Conservation (phyloP, 345 rosid genomes). For the Eucalyptus sideroxylon region DNA sequence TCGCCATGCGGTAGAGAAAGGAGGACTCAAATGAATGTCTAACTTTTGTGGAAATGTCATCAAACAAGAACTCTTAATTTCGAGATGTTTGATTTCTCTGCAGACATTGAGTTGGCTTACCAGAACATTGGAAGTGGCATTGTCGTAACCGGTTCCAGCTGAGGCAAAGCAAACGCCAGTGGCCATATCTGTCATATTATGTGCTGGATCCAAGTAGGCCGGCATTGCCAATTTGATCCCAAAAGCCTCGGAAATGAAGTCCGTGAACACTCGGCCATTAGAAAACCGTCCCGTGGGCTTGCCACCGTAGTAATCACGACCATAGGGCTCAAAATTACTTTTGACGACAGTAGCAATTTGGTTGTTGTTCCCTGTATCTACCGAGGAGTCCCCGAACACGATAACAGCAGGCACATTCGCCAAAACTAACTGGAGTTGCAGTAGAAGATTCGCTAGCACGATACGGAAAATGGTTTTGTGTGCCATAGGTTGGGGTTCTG, state of each 20-base stretch:
- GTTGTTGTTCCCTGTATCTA: slow-evolving; percentile 84
- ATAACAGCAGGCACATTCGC: slow-evolving; percentile 52
- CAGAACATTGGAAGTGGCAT: slow-evolving; percentile 55
- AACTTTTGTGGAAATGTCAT: not conserved
- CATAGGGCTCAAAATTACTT: slow-evolving; percentile 76
- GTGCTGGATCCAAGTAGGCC: slow-evolving; percentile 66
- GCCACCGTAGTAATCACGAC: slow-evolving; percentile 53
- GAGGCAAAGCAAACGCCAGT: slow-evolving; percentile 87
- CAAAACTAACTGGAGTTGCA: slow-evolving; percentile 5
- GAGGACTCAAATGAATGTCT: not conserved
- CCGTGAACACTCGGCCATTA: slow-evolving; percentile 62
- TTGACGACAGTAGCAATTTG: slow-evolving; percentile 43
- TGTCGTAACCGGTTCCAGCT: slow-evolving; percentile 85
- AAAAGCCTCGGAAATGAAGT: slow-evolving; percentile 68
- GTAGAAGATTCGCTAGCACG: slow-evolving; percentile 10
- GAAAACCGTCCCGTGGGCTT: slow-evolving; percentile 70
- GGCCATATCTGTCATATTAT: slow-evolving; percentile 51
- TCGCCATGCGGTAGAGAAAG: not conserved
- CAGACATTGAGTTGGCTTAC: slow-evolving; percentile 26
- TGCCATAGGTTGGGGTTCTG: slow-evolving; percentile 11
- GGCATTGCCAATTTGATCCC: slow-evolving; percentile 60
- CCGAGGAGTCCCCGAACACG: slow-evolving; percentile 72
- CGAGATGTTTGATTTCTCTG: not conserved
- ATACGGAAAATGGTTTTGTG: not conserved
- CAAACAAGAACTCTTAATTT: not conserved